Conservation (phyloP, 768 basidiomycete genomes). For the Strobilomyces echinocephalus region DNA sequence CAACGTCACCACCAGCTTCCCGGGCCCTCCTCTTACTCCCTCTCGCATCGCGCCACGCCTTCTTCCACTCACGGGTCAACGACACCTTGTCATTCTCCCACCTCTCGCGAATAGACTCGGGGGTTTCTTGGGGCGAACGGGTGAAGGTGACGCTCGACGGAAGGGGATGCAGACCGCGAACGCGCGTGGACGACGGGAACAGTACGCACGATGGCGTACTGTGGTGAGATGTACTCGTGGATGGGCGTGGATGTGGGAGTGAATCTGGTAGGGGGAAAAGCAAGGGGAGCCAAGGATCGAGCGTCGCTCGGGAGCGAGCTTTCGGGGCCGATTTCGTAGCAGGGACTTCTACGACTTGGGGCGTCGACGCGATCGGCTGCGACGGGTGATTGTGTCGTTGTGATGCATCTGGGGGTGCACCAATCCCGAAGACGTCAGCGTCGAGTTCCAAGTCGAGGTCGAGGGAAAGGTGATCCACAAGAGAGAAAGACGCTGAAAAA, state of each 20-base stretch:
- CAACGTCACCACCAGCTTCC: slow-evolving; percentile 34
- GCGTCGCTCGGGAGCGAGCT: slow-evolving; percentile 25
- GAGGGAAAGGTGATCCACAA: slow-evolving; percentile 71
- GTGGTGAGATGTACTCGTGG: slow-evolving; percentile 2
- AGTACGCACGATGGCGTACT: slow-evolving; percentile 22
- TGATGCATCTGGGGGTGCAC: slow-evolving; percentile 12
- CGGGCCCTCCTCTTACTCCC: slow-evolving; percentile 53
- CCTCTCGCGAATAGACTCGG: slow-evolving; percentile 48
- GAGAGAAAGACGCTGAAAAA: slow-evolving; percentile 58
- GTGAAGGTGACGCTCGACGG: slow-evolving; percentile 15
- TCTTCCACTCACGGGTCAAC: slow-evolving; percentile 75
- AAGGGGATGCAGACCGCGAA: slow-evolving; percentile 47
- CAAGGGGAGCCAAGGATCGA: slow-evolving; percentile 52
- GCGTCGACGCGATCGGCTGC: slow-evolving; percentile 6
- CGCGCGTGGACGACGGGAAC: slow-evolving; percentile 34
- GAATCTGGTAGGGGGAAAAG: slow-evolving; percentile 54
- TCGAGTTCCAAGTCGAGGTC: slow-evolving; percentile 71
- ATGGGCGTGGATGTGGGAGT: slow-evolving; percentile 15
- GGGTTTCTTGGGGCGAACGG: slow-evolving; percentile 22
- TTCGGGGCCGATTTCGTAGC: slow-evolving; percentile 1
- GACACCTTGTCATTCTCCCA: slow-evolving; percentile 71
- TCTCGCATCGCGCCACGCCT: slow-evolving; percentile 67
- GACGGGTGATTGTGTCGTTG: not conserved
- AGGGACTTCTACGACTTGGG: not conserved
- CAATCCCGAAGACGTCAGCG: slow-evolving; percentile 39